Conservation (phyloP, 805 yeast species). For the Hanseniaspora lindneri region DNA sequence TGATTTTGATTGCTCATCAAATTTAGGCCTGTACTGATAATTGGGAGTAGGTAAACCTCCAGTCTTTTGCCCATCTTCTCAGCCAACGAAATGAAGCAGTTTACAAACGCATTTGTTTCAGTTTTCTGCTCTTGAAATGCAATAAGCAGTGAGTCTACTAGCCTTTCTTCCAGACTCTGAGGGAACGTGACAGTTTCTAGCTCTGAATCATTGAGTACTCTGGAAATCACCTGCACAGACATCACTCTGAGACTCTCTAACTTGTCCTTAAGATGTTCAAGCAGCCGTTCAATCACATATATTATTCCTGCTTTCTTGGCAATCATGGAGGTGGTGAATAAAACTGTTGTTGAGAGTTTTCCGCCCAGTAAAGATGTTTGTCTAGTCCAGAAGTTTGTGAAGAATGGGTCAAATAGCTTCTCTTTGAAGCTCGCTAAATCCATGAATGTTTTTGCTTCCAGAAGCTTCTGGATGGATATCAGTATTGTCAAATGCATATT, state of each 20-base stretch:
- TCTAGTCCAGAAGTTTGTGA: constrained; percentile 69
- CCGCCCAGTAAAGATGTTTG: constrained; percentile 55
- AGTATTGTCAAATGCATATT: constrained; percentile 72
- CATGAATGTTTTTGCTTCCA: constrained; percentile 45
- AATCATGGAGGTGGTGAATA: constrained; percentile 57
- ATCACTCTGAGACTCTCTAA: constrained; percentile 68
- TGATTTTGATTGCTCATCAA: constrained; percentile 61
- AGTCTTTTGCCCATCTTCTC: constrained; percentile 50
- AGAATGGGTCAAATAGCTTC: constrained; percentile 38
- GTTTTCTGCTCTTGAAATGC: constrained; percentile 70
- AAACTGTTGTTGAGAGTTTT: constrained; percentile 46
- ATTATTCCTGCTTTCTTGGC: constrained; percentile 58
- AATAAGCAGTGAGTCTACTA: constrained; percentile 68
- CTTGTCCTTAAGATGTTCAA: constrained; percentile 60
- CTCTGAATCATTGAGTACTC: constrained; percentile 41
- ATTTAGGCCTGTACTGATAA: constrained; percentile 59
- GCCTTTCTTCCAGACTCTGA: constrained; percentile 40
- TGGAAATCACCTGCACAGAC: constrained; percentile 61
- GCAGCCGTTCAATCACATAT: constrained; percentile 44
- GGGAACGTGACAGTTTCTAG: constrained; percentile 44
- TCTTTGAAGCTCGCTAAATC: constrained; percentile 38
- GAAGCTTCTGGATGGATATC: constrained; percentile 53
- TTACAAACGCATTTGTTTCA: constrained; percentile 44
- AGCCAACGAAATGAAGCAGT: constrained; percentile 54
- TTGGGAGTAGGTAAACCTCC: constrained; percentile 59